Conservation (phyloP, 176 grass and related monocot species). For the Pharus latifolius region DNA sequence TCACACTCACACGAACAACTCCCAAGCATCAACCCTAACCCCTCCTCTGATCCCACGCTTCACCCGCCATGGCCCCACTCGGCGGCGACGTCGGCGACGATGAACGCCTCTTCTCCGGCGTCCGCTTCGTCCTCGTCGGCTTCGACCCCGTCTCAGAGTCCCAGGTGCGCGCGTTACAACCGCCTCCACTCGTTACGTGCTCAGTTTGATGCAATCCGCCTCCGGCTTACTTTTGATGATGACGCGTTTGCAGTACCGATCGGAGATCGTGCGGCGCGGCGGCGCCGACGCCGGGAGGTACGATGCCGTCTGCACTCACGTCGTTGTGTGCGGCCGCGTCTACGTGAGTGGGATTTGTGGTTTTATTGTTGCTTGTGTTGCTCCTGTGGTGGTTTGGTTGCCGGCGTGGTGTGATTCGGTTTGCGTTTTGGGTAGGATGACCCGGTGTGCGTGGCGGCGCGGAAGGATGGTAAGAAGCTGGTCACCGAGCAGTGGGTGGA, state of each 20-base stretch:
- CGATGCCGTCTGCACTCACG: constrained; percentile 52
- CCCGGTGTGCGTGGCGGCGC: constrained; percentile 47
- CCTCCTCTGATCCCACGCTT: not conserved
- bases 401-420: not conserved
- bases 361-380: not conserved
- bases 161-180: constrained; percentile 39
- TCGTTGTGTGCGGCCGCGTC: constrained; percentile 47
- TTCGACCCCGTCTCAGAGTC: constrained; percentile 51
- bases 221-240: not conserved
- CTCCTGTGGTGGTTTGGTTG: not conserved
- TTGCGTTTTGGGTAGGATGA: constrained; percentile 43
- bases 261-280: constrained; percentile 55
- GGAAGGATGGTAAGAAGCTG: constrained; percentile 54
- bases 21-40: constrained; percentile 15
- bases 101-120: constrained; percentile 47
- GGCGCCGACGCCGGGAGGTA: constrained; percentile 44
- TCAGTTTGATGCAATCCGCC: not conserved
- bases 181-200: not conserved
- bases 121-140: constrained; percentile 64
- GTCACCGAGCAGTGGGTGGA: constrained; percentile 78
- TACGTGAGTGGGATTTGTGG: constrained; percentile 50
- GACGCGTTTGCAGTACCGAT: constrained; percentile 53
- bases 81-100: constrained; percentile 21
- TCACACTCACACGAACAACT: not conserved
- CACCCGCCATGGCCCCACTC: constrained; percentile 31